A percentile compares a stretch with the other conserved stretches of the same genome.
Conservation (phyloP, 1,139 yeast genomes). For the Candida dubliniensis region DNA sequence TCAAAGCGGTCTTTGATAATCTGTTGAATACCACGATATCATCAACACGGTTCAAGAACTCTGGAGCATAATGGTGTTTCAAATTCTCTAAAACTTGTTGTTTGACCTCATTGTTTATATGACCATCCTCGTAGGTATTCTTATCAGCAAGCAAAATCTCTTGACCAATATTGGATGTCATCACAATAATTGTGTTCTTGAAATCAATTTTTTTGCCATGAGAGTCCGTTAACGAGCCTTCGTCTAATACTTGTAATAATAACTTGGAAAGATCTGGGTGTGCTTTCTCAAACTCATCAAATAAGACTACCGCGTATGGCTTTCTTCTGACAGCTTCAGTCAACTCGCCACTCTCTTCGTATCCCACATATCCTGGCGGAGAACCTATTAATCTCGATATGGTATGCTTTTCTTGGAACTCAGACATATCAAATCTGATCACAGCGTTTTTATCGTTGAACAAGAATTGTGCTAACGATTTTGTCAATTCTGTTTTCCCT, state of each 20-base stretch:
- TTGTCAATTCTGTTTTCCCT: conserved; percentile 94
- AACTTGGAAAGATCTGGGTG: conserved; percentile 91
- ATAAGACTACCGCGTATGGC: conserved; percentile 88
- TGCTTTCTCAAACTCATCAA: conserved; percentile 97
- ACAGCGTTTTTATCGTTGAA: conserved; percentile 87
- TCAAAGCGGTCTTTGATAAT: conserved; percentile 69
- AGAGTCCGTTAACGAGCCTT: conserved; percentile 90
- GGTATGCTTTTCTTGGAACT: conserved; percentile 92
- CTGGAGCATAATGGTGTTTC: conserved; percentile 82
- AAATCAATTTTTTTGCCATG: conserved; percentile 94
- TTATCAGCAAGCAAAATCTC: conserved; percentile 72
- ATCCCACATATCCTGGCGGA: conserved; percentile 97
- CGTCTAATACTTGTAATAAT: conserved; percentile 88
- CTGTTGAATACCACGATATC: conserved; percentile 89
- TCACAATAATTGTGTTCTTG: conserved; percentile 90
- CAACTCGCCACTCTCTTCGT: conserved; percentile 92
- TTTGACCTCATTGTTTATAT: conserved; percentile 52
- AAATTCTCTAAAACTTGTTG: conserved; percentile 62
- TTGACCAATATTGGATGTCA: conserved; percentile 97
- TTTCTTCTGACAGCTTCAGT: conserved; percentile 95
- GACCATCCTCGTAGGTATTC: conserved; percentile 42
- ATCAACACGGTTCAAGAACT: conserved; percentile 89
- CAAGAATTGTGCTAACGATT: conserved; percentile 84
- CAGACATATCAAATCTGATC: conserved; percentile 94
- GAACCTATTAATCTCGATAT: conserved; percentile 91